Evolutionary conservation across 495 filamentous ascomycete genomes (phyloP), one percentile per base, ranked within the genome.

Genomic region (Penicillium herquei): DNA sequence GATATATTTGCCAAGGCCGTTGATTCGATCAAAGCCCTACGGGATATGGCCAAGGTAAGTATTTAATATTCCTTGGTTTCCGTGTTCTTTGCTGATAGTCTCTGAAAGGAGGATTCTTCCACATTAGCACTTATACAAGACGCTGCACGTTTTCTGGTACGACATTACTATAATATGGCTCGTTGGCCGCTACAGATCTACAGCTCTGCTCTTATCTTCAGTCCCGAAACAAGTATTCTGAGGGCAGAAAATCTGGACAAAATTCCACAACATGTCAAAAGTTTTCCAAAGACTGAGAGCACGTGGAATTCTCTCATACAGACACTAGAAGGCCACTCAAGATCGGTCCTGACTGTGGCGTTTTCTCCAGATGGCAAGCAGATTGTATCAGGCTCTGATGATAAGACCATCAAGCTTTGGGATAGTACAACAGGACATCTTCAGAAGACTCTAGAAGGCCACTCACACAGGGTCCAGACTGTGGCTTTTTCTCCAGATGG

Each of bases 101-200:
- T 18, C 0, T 26, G 0, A 35, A 14, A 44, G 30, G 16, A 43
- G 8, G n/a, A 45, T n/a, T 10, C 17, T 53, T 41, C 17, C 1
- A 26, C 39, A 49, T 56, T 35, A 31, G 44, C n/a, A 21, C 53
- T 59, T 54, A 39, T 66, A 42, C 52, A 56, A 10, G 65, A 68
- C 50, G 57, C 63, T 33, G 56, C 33, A 44, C 59, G 52, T 30
- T 68, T 65, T 21, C 40, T 68, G 11, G 35, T 56, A 39, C 54
- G 48, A 35, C 51, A 65, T 52, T 54, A 52, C 39, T 34, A 55
- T 11, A 59, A 39, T 35, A 26, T 68, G 3, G 18, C 18, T 13
- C 21, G 21, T 37, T 59, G 53, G 54, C 61, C 61, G 14, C 31
- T 60, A 11, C 61, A 64, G 40, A 49, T 55, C 9, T 60, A 64